A percentile compares a stretch with the other conserved stretches of the same genome.
Evolutionary conservation across 371 early-diverging fungal genomes (phyloP).

Genomic region (Mucor plumbeus): DNA sequence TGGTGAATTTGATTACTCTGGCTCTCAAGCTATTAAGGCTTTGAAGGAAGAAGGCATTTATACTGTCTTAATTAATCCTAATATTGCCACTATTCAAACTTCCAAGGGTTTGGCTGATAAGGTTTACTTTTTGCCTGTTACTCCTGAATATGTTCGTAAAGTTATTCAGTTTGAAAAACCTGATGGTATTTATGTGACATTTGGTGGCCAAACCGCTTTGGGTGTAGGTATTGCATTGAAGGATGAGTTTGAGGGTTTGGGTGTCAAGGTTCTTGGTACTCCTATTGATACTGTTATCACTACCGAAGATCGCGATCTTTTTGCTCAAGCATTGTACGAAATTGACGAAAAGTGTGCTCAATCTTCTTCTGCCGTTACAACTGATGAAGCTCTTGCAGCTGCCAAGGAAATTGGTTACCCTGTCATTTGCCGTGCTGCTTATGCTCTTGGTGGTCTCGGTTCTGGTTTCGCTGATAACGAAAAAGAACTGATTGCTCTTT

Average conservation of each 20-base stretch:
- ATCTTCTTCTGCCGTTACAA: conserved; percentile 75
- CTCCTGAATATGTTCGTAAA: conserved; percentile 88
- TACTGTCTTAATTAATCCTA: conserved; percentile 93
- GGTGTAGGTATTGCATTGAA: conserved; percentile 90
- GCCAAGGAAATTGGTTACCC: conserved; percentile 90
- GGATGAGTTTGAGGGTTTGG: conserved; percentile 79
- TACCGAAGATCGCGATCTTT: conserved; percentile 94
- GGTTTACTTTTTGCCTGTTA: conserved; percentile 95
- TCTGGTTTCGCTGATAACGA: conserved; percentile 93
- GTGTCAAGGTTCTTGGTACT: conserved; percentile 92
- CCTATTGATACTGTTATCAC: conserved; percentile 89
- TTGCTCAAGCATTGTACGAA: conserved; percentile 84
- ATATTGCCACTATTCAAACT: conserved; percentile 97
- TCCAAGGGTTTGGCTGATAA: conserved; percentile 92
- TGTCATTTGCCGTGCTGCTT: conserved; percentile 92
- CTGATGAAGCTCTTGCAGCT: conserved; percentile 84
- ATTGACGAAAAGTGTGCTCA: conserved; percentile 87
- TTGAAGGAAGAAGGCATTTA: conserved; percentile 93
- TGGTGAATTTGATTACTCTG: conserved; percentile 98
- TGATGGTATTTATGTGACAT: conserved; percentile 93
- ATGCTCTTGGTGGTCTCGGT: conserved; percentile 92
- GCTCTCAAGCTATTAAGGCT: conserved; percentile 96
- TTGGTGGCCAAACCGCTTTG: conserved; percentile 97
- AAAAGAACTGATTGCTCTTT: conserved; percentile 73
- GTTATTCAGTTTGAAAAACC: conserved; percentile 91